These are phyloP conservation scores for Curvularia lunata DNA, from an alignment of 2,329 filamentous ascomycete genomes.

Conservation along the genomic window DNA sequence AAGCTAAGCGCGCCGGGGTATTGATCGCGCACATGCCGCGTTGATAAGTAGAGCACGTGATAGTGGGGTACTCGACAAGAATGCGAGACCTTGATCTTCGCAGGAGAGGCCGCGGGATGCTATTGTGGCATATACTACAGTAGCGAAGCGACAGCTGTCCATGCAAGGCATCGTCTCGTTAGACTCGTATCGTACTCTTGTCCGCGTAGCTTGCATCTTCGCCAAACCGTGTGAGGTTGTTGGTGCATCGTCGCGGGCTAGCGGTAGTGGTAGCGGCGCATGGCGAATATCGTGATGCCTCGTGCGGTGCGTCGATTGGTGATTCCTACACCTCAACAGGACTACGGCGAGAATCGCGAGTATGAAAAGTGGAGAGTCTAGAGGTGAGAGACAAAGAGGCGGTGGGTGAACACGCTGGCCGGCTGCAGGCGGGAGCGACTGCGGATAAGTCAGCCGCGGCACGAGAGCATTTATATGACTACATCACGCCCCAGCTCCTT, in stretches of 20 bases:
- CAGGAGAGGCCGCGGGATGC: conserved; percentile 4
- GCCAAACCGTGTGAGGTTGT: conserved; percentile 28
- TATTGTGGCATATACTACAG: conserved; percentile 7
- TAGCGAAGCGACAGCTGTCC: conserved; percentile 16
- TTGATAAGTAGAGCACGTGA: conserved; percentile 4
- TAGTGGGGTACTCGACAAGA: conserved; percentile 5
- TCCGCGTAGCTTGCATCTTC: conserved; percentile 20
- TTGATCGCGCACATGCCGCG: background rate
- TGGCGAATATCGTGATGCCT: conserved; percentile 22
- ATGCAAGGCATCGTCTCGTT: conserved; percentile 7
- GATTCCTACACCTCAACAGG: conserved; percentile 6
- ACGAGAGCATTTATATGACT: conserved; percentile 29
- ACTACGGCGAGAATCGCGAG: conserved; percentile 26
- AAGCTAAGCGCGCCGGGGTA: background rate
- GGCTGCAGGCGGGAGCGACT: conserved; percentile 34
- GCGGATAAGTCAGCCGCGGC: conserved; percentile 29
- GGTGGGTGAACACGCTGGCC: conserved; percentile 38
- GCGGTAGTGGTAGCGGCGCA: conserved; percentile 29
- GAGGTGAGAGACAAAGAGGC: conserved; percentile 33
- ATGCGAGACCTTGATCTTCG: background rate
- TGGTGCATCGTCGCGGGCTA: conserved; percentile 29
- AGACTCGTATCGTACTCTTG: conserved; percentile 13
- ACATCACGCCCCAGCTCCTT: conserved; percentile 10
- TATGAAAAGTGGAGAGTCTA: conserved; percentile 32
- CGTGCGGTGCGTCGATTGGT: conserved; percentile 32